Evolutionary conservation across 768 basidiomycete species (phyloP).

Genomic region (Lepiota brunneoincarnata): DNA sequence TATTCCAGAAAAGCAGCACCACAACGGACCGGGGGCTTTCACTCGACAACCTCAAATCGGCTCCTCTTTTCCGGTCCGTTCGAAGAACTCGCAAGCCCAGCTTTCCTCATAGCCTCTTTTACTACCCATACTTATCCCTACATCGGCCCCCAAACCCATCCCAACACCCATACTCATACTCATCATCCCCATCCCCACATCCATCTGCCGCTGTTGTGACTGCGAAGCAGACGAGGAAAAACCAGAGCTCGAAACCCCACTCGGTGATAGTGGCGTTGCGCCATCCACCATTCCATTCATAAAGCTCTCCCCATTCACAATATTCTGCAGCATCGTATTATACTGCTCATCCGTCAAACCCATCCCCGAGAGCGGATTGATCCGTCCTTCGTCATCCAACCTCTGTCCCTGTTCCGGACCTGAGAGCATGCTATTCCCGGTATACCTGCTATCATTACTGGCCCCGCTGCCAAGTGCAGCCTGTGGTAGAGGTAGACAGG

Average conservation of each 20-base stretch:
- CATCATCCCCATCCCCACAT: slow-evolving; percentile 13
- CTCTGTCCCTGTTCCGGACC: slow-evolving; percentile 9
- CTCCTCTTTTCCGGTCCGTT: slow-evolving; percentile 51
- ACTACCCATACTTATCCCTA: slow-evolving; percentile 20
- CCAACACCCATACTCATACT: slow-evolving; percentile 16
- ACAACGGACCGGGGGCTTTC: slow-evolving; percentile 12
- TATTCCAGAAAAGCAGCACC: too few relatives aligned
- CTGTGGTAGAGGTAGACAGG: slow-evolving; percentile 20
- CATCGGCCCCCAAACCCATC: slow-evolving; percentile 21
- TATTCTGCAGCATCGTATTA: slow-evolving; percentile 68
- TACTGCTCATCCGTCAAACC: slow-evolving; percentile 91
- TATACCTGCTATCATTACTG: slow-evolving; percentile 2
- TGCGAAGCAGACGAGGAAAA: not conserved
- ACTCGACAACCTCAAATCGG: slow-evolving; percentile 62
- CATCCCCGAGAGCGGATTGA: slow-evolving; percentile 86
- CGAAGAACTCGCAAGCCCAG: slow-evolving; percentile 5
- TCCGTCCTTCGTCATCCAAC: slow-evolving; percentile 51
- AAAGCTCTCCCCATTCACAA: slow-evolving; percentile 65
- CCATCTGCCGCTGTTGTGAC: not conserved
- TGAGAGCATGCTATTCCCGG: too few relatives aligned
- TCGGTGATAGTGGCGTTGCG: not conserved
- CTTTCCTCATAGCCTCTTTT: slow-evolving; percentile 15
- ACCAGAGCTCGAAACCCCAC: not conserved
- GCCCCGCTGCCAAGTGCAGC: slow-evolving; percentile 11
- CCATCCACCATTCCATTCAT: slow-evolving; percentile 33